Percentiles rank a stretch among this genome's conserved stretches.
These are phyloP conservation scores for Ceratobasidium sp. DNA, from an alignment of 1,284 basidiomycete species.

Conservation along the genomic window DNA sequence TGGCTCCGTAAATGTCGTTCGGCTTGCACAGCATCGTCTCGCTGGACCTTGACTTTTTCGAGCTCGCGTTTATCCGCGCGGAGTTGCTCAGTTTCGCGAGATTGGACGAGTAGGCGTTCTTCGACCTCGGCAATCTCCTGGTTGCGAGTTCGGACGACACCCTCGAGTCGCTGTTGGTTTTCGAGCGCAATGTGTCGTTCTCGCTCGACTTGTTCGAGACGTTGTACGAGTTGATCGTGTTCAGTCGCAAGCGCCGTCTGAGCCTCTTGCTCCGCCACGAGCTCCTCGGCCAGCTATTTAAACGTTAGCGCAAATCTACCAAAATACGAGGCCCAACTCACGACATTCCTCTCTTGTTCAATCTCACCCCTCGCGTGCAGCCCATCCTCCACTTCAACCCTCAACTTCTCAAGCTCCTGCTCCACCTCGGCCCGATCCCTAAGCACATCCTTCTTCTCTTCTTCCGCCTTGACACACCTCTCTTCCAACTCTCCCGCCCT, in stretches of 20 bases:
- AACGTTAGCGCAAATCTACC: background rate
- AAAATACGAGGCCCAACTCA: background rate
- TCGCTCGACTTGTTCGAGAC: constrained; percentile 20
- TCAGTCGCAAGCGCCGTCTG: constrained; percentile 9
- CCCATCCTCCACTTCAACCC: constrained; percentile 32
- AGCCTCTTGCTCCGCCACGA: constrained; percentile 21
- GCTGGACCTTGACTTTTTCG: constrained; percentile 34
- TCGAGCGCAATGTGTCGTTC: constrained; percentile 24
- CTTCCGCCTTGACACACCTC: constrained; percentile 26
- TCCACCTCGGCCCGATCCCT: constrained; percentile 38
- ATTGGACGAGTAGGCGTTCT: constrained; percentile 24
- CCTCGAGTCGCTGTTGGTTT: constrained; percentile 34
- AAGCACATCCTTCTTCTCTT: constrained; percentile 16
- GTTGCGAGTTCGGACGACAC: constrained; percentile 37
- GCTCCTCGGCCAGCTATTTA: constrained; percentile 20
- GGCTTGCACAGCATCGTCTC: constrained; percentile 39
- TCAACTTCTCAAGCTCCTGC: constrained; percentile 36
- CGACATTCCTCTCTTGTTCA: constrained; percentile 32
- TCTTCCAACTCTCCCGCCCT: constrained; percentile 19
- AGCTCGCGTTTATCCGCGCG: constrained; percentile 30
- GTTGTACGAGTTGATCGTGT: constrained; percentile 16
- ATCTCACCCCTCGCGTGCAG: constrained; percentile 9
- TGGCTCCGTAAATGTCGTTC: constrained; percentile 34
- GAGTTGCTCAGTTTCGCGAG: constrained; percentile 25
- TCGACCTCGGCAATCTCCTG: constrained; percentile 35